phyloP scores from a whole-genome alignment of 805 yeast species.

The Candida qinlingensis region DNA sequence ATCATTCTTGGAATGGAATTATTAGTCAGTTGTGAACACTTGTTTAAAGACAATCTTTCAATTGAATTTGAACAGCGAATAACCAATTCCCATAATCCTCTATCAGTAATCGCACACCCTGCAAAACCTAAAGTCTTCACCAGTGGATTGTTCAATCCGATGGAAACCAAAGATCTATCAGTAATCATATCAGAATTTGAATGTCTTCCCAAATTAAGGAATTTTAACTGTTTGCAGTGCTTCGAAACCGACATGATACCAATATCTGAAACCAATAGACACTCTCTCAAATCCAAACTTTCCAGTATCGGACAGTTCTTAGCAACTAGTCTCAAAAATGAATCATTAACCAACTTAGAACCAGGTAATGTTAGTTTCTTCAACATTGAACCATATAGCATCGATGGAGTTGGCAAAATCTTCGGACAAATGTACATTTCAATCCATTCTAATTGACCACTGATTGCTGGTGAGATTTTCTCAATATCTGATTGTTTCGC shows the following conservation, averaged over 20 bases:
- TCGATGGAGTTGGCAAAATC: slow-evolving; percentile 46
- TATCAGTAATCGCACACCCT: slow-evolving; percentile 78
- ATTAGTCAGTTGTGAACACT: slow-evolving; percentile 57
- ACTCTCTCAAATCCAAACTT: slow-evolving; percentile 75
- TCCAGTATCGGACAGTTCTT: slow-evolving; percentile 52
- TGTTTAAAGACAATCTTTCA: slow-evolving; percentile 68
- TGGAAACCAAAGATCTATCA: slow-evolving; percentile 56
- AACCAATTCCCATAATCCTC: slow-evolving; percentile 76
- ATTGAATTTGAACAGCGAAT: slow-evolving; percentile 42
- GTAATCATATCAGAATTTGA: slow-evolving; percentile 61
- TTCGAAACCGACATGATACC: slow-evolving; percentile 67
- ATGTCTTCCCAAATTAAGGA: slow-evolving; percentile 80
- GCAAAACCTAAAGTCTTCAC: slow-evolving; percentile 78
- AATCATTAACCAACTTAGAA: slow-evolving; percentile 54
- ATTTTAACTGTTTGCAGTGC: slow-evolving; percentile 49
- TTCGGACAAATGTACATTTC: slow-evolving; percentile 83
- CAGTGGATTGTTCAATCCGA: slow-evolving; percentile 44
- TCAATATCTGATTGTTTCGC: slow-evolving; percentile 52
- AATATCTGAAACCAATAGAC: slow-evolving; percentile 70
- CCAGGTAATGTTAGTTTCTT: slow-evolving; percentile 61
- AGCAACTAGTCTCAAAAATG: slow-evolving; percentile 47
- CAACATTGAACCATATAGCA: slow-evolving; percentile 39
- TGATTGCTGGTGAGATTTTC: slow-evolving; percentile 36
- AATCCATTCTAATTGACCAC: slow-evolving; percentile 54
- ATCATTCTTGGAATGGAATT: slow-evolving; percentile 49